These are phyloP conservation scores for Poa pratensis DNA, from an alignment of 176 grass and related monocot species.

Conservation along the genomic window DNA sequence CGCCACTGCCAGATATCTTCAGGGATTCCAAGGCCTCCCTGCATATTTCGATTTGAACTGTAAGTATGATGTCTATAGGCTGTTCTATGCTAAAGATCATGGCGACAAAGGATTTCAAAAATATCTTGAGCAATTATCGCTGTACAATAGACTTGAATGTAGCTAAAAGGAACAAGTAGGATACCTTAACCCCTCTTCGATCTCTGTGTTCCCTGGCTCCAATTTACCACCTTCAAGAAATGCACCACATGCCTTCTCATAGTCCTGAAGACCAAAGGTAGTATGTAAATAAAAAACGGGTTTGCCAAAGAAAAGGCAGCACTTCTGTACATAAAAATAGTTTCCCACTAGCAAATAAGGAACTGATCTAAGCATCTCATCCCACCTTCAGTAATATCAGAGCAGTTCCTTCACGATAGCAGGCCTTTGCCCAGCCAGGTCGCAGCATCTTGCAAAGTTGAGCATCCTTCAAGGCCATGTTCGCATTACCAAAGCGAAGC, in stretches of 20 bases:
- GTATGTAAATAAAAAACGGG: background rate
- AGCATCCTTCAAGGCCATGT: slow-evolving; percentile 37
- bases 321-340: background rate
- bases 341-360: background rate
- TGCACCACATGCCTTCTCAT: slow-evolving; percentile 43
- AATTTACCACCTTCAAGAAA: slow-evolving; percentile 41
- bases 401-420: slow-evolving; percentile 49
- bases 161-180: background rate
- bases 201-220: slow-evolving; percentile 35
- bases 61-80: background rate
- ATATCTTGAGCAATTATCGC: background rate
- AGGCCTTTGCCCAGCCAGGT: slow-evolving; percentile 47
- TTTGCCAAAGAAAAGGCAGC: background rate
- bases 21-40: slow-evolving; percentile 45
- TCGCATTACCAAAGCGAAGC: slow-evolving; percentile 29
- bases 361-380: slow-evolving; percentile 8
- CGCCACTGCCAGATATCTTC: slow-evolving; percentile 32
- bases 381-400: slow-evolving; percentile 43
- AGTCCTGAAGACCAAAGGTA: slow-evolving; percentile 45
- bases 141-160: background rate
- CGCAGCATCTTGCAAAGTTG: slow-evolving; percentile 28
- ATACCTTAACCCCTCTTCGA: slow-evolving; percentile 6
- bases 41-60: slow-evolving; percentile 6
- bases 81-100: background rate
- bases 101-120: background rate